Percentiles rank a stretch among this genome's conserved stretches.
These are phyloP conservation scores for Paulownia fortunei DNA, from an alignment of 257 asterid genomes.

Conservation along the genomic window DNA sequence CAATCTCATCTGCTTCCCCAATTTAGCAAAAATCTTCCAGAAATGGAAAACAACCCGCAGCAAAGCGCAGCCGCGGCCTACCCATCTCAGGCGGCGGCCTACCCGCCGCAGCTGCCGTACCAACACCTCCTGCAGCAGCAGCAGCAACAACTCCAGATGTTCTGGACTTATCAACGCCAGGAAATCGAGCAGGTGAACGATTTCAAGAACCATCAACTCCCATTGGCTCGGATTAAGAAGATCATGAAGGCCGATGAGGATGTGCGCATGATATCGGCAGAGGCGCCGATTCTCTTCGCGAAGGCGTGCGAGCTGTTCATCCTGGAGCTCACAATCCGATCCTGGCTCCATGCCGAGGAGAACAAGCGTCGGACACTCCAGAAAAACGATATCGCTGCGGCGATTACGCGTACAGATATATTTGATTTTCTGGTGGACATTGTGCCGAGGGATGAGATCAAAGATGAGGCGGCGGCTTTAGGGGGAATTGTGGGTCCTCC, in stretches of 20 bases:
- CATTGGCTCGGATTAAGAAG: constrained; percentile 90
- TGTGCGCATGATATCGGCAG: constrained; percentile 95
- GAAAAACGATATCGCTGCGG: constrained; percentile 93
- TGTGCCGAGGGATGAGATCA: constrained; percentile 89
- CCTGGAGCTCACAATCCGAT: constrained; percentile 88
- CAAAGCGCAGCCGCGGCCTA: constrained; percentile 59
- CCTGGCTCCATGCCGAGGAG: constrained; percentile 98
- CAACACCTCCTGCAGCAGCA: constrained; percentile 88
- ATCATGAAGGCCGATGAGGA: constrained; percentile 97
- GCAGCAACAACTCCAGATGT: constrained; percentile 79
- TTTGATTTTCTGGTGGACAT: constrained; percentile 88
- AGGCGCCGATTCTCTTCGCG: constrained; percentile 90
- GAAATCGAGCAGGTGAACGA: constrained; percentile 85
- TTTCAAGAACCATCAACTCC: constrained; percentile 90
- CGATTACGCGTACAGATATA: constrained; percentile 87
- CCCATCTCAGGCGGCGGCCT: constrained; percentile 47
- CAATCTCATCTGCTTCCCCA: constrained; percentile 23
- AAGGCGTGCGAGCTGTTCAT: constrained; percentile 96
- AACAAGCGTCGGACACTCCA: constrained; percentile 90
- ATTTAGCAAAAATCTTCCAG: not conserved
- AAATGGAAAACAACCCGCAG: constrained; percentile 83
- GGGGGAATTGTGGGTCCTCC: constrained; percentile 51
- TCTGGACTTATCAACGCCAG: constrained; percentile 75
- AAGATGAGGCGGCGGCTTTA: constrained; percentile 64
- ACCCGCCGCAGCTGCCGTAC: constrained; percentile 62